Base-by-base conservation (phyloP, 371 early-diverging fungal genomes). In the Phascolomyces articulosus region DNA sequence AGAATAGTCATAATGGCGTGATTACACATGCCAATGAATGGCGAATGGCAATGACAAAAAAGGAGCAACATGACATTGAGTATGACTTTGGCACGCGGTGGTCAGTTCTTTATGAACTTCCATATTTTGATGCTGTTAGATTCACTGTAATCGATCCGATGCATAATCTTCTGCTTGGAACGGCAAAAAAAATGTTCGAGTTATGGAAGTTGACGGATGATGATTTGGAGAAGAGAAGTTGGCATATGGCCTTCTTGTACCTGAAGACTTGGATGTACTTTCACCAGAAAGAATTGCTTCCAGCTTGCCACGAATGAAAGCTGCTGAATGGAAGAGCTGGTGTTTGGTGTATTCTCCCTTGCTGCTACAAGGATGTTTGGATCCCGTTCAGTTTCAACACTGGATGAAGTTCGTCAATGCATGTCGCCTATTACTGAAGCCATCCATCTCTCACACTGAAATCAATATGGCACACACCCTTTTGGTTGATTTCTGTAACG, bases 121-220 rank as follows among this genome's bases (percentile, higher is more conserved):
- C 20, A 6, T 63, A 70, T 24, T 66, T 70, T 48, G 66, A 70
- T 60, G 24, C 53, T 8, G 58, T 58, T 41, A 38, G 61, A 8
- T 60, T 9, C 24, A 61, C 41, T 21, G 41, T 40, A 10, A 41
- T 69, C 29, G 70, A 70, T 41, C 40, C 58, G 3, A 63, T 62
- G 63, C 70, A 70, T 55, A 61, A 65, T 26, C 23, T 57, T 3
- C 59, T 56, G 40, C 40, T 60, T 20, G 61, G 64, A 8, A 51
- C 55, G 6, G 49, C 66, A 0, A 66, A 61, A 20, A 41, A 41
- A 16, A 41, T 41, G 41, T n/a, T 41, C 4, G 16, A 41, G 4
- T 3, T 9, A 3, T 41, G 41, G 41, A 31, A 31, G 3, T 31
- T 31, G 31, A 31, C 10, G 31, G 10, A 10, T 3, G 31, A 31